Evolutionary conservation across 1,139 yeast species (phyloP).

Genomic region (Suhomyces choctaworum): DNA sequence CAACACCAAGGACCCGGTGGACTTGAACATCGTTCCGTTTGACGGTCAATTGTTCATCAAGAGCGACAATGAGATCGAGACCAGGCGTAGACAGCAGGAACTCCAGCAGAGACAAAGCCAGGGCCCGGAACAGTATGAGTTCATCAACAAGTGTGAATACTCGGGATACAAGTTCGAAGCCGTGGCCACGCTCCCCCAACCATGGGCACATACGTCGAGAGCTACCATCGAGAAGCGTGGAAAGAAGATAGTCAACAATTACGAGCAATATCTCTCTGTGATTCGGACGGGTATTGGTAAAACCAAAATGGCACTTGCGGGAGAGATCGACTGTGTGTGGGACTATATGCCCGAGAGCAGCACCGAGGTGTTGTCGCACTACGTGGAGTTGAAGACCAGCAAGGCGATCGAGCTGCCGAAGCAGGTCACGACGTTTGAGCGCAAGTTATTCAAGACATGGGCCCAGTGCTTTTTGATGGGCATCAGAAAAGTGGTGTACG

Average conservation of each 20-base stretch:
- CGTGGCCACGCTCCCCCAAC: conserved; percentile 70
- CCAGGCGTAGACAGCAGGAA: conserved; percentile 30
- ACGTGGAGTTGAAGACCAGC: conserved; percentile 82
- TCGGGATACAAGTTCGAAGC: conserved; percentile 87
- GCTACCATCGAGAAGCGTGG: conserved; percentile 63
- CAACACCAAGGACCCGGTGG: conserved; percentile 55
- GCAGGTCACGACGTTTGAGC: conserved; percentile 65
- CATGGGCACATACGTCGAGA: conserved; percentile 72
- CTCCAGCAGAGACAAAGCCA: conserved; percentile 23
- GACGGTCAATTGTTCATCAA: conserved; percentile 89
- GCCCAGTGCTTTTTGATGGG: conserved; percentile 92
- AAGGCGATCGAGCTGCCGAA: conserved; percentile 52
- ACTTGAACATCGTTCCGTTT: conserved; percentile 58
- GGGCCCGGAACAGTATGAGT: conserved; percentile 36
- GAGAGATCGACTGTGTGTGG: conserved; percentile 89
- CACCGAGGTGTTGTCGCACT: conserved; percentile 60
- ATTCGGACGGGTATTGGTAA: conserved; percentile 84
- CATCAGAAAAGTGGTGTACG: conserved; percentile 73
- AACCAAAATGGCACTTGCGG: conserved; percentile 69
- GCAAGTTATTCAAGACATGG: conserved; percentile 78
- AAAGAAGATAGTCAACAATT: conserved; percentile 60
- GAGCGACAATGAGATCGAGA: conserved; percentile 48
- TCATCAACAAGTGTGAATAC: conserved; percentile 48
- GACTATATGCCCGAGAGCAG: conserved; percentile 66
- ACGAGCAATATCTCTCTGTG: conserved; percentile 75